Evolutionary conservation across 129 eudicot species (phyloP), one percentile per base, ranked within the genome.

Genomic region (Calendula officinalis): DNA sequence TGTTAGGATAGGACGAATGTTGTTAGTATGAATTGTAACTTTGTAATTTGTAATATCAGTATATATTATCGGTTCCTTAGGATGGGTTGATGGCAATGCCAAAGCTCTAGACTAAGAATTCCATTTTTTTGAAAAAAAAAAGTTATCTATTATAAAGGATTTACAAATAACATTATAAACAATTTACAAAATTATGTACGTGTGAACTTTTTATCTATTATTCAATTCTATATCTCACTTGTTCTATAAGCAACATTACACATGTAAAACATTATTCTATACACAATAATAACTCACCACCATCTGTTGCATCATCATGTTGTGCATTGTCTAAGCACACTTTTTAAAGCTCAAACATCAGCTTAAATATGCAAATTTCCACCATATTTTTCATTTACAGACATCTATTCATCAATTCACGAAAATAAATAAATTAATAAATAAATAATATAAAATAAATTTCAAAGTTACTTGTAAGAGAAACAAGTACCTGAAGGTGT

Each of bases 351-450:
- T 30, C 9, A 39, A 12, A 43, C 40, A 64, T 30, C 9, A 39
- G 1, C 36, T 62, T 65, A 77, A 42, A 81, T 57, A 36, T 51
- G 17, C 40, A 91, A 80, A 64, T 59, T 78, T 66, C 96, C 98
- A 9, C 98, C 96, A 64, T 91, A 87, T 16, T 66, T 68, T 66
- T 87, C 94, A 39, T 81, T 65, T 55, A 91, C 76, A 35, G 52
- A 57, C 65, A 68, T 84, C 98, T 91, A 67, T 52, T 68, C 56
- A 37, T 60, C 43, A 39, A 74, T 6, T 16, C 55, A 69, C 47
- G 17, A 56, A 36, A 14, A 59, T 7, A 68, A 55, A 49, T n/a
- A 8, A 50, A 15, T 35, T 9, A 15, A 70, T n/a, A 7, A 22
- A 22, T 7, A 3, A 5, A 30, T 35, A 4, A 14, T 42, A 2